Conservation (phyloP, 163 green algal species). For the Volvox carteri region DNA sequence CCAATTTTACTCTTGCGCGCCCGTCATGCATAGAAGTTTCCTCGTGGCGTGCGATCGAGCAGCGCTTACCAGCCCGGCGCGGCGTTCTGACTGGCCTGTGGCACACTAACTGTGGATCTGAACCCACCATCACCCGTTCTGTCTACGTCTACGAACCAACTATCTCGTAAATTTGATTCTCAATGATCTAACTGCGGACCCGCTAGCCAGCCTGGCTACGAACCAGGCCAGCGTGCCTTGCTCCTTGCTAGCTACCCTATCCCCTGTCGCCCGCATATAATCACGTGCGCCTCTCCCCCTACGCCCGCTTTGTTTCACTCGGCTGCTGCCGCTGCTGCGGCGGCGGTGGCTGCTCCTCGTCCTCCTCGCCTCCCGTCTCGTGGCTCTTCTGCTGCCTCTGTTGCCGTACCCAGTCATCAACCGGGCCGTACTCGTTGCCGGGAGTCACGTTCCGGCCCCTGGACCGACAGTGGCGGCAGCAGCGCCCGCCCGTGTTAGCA, state of each 20-base stretch:
- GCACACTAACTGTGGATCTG: no score
- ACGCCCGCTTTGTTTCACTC: no score
- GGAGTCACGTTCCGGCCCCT: background rate
- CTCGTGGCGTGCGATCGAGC: no score
- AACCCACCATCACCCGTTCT: no score
- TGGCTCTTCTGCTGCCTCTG: background rate
- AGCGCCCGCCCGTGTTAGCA: no score
- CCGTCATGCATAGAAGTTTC: no score
- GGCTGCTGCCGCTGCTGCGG: background rate
- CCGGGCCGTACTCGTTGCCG: background rate
- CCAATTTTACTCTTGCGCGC: no score
- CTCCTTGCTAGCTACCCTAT: background rate
- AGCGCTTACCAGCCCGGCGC: no score
- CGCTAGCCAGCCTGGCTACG: background rate
- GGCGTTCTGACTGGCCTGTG: no score
- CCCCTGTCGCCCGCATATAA: background rate
- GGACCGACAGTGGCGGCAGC: no score
- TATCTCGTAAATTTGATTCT: no score
- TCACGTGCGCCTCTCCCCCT: background rate
- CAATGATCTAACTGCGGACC: background rate
- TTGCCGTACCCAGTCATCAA: background rate
- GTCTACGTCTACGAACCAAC: no score
- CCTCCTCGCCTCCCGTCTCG: background rate
- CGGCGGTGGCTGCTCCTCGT: background rate
- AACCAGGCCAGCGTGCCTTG: background rate